These are phyloP conservation scores for Paramicrosporidium saccamoebae DNA, from an alignment of 371 early-diverging fungal genomes.

Conservation along the genomic window DNA sequence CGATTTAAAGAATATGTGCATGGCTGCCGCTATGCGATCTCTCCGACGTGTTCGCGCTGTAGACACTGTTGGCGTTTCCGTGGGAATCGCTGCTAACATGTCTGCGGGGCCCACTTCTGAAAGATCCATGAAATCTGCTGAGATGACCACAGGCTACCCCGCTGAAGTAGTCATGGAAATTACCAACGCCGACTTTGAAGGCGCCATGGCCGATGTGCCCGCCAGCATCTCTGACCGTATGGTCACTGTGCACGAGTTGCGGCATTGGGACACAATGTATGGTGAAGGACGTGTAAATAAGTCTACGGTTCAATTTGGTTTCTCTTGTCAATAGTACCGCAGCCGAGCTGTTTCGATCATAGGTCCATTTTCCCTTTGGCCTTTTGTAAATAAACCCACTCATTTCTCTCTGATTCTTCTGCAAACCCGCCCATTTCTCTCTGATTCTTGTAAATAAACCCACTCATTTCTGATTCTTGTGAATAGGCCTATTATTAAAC, in stretches of 20 bases:
- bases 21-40: slow-evolving; percentile 50
- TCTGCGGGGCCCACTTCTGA: slow-evolving; percentile 6
- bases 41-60: slow-evolving; percentile 16
- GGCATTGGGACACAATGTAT: slow-evolving; percentile 55
- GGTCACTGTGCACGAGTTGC: slow-evolving; percentile 35
- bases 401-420: no score
- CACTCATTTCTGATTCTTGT: no score
- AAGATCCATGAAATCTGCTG: slow-evolving; percentile 1
- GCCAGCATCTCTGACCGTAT: slow-evolving; percentile 57
- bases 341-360: no score
- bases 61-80: slow-evolving; percentile 4
- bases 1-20: slow-evolving; percentile 88
- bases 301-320: no score
- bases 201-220: slow-evolving; percentile 37
- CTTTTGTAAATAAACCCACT: no score
- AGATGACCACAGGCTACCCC: background rate
- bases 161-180: slow-evolving; percentile 1
- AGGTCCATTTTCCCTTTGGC: no score
- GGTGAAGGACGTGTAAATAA: slow-evolving; percentile 32
- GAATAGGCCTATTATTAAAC: no score
- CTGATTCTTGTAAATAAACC: no score
- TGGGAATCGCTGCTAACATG: background rate
- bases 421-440: no score
- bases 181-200: slow-evolving; percentile 25
- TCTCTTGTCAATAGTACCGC: no score